A percentile compares a stretch with the other conserved stretches of the same genome.
These are phyloP conservation scores for Neurospora sp. DNA, from an alignment of 2,329 filamentous ascomycete genomes.

Conservation along the genomic window DNA sequence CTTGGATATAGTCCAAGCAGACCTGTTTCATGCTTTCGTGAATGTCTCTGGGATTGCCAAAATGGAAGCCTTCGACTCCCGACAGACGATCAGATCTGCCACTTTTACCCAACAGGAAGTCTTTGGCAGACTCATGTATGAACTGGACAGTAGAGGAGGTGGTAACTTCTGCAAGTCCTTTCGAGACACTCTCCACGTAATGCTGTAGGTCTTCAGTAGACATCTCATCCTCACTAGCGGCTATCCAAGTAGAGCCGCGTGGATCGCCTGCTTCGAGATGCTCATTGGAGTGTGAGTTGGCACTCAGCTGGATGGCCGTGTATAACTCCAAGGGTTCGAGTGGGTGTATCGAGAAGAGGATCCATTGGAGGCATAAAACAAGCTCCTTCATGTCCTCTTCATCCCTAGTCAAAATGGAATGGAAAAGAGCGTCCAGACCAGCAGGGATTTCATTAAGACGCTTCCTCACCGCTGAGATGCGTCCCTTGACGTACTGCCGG, in stretches of 20 bases:
- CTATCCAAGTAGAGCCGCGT: not conserved
- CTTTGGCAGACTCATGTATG: constrained; percentile 39
- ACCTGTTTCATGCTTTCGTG: not conserved
- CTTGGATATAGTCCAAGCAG: not conserved
- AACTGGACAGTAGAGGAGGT: constrained; percentile 34
- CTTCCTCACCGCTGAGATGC: not conserved
- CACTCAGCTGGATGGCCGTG: constrained; percentile 27
- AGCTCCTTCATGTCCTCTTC: constrained; percentile 28
- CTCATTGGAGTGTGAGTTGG: not conserved
- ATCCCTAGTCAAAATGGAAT: constrained; percentile 39
- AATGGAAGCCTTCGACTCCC: not conserved
- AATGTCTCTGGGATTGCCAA: not conserved
- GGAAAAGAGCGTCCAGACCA: constrained; percentile 37
- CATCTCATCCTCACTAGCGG: constrained; percentile 2
- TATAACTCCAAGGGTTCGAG: constrained; percentile 34
- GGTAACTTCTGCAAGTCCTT: constrained; percentile 36
- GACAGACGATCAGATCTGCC: constrained; percentile 12
- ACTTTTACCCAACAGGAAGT: constrained; percentile 31
- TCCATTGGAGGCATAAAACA: constrained; percentile 37
- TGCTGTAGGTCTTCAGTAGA: constrained; percentile 18
- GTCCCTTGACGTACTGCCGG: constrained; percentile 15
- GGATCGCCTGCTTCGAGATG: not conserved
- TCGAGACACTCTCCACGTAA: constrained; percentile 33
- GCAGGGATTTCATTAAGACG: constrained; percentile 24
- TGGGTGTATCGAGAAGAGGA: constrained; percentile 37